Evolutionary conservation across 805 yeast genomes (phyloP), one percentile per base, ranked within the genome.

Genomic region (Starmerella davenportii): DNA sequence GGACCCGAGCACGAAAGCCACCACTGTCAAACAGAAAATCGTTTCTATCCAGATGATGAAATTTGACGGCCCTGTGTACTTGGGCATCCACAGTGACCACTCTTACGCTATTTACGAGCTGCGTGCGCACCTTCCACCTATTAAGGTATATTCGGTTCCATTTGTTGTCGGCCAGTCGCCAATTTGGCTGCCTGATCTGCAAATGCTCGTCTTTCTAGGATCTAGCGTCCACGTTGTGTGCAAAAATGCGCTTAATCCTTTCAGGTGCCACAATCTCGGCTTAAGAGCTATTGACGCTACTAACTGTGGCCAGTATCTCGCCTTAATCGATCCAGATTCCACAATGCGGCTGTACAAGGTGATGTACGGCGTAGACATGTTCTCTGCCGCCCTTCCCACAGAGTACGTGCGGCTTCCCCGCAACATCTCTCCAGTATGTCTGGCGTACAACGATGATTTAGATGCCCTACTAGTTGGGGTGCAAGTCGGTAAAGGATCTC

Each of bases 1-100:
- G 14, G 19, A 35, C 37, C 15, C 15, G 16, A 5, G 15, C 4
- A 8, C 5, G 5, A 28, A 13, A 3, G 29, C 37, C 8, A 20
- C n/a, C 3, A n/a, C n/a, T n/a, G n/a, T n/a, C n/a, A 4, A 5
- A 5, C 29, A 18, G 19, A 8, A 9, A 16, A 23, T 29, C 18
- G 5, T 21, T 29, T 27, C 30, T 20, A 32, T 40, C 8, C 36
- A 23, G n/a, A 42, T 42, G 5, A 18, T 47, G 28, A 21, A 27
- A 4, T 38, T 33, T 24, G 13, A 21, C 14, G 34, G 17, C n/a
- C 64, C 82, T 3, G 36, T 33, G n/a, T 45, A 38, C 35, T 21
- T 46, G 2, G 50, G 50, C 19, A 15, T 49, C 1, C 42, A 45
- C 17, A 18, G 36, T 9, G 47, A 39, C 36, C 45, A 45, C 21